Evolutionary conservation across 495 filamentous ascomycete genomes (phyloP).

Genomic region (Amniculicola lignicola): DNA sequence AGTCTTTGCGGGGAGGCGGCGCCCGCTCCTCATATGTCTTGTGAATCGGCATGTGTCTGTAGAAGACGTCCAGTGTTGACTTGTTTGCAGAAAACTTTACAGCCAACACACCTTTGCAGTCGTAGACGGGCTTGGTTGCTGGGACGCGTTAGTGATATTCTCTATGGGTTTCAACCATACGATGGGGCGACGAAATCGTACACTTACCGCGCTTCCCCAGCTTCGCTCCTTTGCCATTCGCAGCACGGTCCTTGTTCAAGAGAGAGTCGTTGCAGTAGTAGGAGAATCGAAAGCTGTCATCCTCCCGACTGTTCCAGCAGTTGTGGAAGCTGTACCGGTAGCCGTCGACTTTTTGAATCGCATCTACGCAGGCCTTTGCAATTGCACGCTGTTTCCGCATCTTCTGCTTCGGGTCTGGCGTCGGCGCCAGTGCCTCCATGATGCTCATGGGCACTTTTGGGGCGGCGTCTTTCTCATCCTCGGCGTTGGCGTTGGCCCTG

Average conservation of each 20-base stretch:
- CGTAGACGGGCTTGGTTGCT: slow-evolving; percentile 36
- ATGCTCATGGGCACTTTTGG: slow-evolving; percentile 27
- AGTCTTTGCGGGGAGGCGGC: slow-evolving; percentile 33
- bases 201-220: slow-evolving; percentile 17
- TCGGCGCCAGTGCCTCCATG: slow-evolving; percentile 29
- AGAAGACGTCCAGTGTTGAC: slow-evolving; percentile 32
- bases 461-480: slow-evolving; percentile 7
- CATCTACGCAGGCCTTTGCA: slow-evolving; percentile 32
- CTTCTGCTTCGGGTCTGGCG: slow-evolving; percentile 29
- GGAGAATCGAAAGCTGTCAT: slow-evolving; percentile 36
- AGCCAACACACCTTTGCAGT: slow-evolving; percentile 33
- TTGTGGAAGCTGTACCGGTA: slow-evolving; percentile 39
- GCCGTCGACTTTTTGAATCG: slow-evolving; percentile 33
- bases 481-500: neutral
- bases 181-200: neutral
- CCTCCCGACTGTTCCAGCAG: slow-evolving; percentile 37
- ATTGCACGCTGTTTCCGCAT: slow-evolving; percentile 37
- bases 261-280: slow-evolving; percentile 40
- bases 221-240: slow-evolving; percentile 33
- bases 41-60: slow-evolving; percentile 36
- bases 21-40: slow-evolving; percentile 37
- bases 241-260: slow-evolving; percentile 36
- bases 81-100: slow-evolving; percentile 36
- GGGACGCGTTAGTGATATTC: too few relatives aligned
- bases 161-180: neutral